Evolutionary conservation across 768 basidiomycete genomes (phyloP).

Genomic region (Mycena crocata): DNA sequence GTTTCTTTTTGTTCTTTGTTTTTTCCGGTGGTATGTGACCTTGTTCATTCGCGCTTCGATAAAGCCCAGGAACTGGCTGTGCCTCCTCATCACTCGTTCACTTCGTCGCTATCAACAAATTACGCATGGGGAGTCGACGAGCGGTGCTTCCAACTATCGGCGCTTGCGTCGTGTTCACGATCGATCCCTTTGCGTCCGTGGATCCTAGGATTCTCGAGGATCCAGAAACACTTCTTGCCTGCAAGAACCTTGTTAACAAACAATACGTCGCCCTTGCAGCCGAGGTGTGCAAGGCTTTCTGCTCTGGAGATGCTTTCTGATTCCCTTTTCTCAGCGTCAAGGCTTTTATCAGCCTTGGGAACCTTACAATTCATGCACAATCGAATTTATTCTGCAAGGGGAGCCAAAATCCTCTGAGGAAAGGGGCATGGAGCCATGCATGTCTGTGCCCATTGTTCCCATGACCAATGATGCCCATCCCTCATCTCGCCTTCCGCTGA

Average conservation of each 20-base stretch:
- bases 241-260: constrained; percentile 1
- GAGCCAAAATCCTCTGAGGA: background rate
- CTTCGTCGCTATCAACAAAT: background rate
- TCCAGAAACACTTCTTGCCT: background rate
- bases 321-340: background rate
- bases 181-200: background rate
- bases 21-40: too few species aligned
- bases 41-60: too few species aligned
- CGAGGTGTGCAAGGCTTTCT: background rate
- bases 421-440: background rate
- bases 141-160: background rate
- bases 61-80: too few species aligned
- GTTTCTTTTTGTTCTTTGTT: too few species aligned
- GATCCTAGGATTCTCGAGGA: background rate
- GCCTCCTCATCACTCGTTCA: background rate
- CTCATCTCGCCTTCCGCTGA: background rate
- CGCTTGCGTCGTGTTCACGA: background rate
- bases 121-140: background rate
- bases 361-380: background rate
- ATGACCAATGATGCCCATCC: background rate
- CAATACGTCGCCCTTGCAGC: background rate
- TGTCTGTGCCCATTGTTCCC: background rate
- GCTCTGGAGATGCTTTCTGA: background rate
- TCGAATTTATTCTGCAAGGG: background rate
- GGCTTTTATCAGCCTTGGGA: background rate